These are phyloP conservation scores for Apiospora saccharicola DNA, from an alignment of 2,329 filamentous ascomycete species.

Conservation along the genomic window DNA sequence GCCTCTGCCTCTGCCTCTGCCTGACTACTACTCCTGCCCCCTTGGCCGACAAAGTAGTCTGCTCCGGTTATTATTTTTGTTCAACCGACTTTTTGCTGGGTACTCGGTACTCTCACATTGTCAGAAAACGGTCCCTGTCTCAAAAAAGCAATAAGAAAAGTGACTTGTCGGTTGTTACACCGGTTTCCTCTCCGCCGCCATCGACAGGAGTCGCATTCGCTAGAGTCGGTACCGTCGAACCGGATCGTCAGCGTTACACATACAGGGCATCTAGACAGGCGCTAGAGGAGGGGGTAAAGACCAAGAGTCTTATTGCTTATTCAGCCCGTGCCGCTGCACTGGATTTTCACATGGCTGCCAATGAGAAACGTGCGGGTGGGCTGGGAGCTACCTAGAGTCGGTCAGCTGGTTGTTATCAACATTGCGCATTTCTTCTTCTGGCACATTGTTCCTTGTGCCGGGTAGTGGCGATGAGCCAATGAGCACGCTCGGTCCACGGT, in stretches of 20 bases:
- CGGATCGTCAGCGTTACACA: slow-evolving; percentile 15
- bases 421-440: not conserved
- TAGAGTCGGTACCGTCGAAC: slow-evolving; percentile 3
- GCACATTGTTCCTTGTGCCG: not conserved
- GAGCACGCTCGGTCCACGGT: not conserved
- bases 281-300: not conserved
- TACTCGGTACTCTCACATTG: not conserved
- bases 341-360: not conserved
- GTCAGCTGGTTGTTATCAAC: not conserved
- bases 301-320: slow-evolving; percentile 9
- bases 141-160: not conserved
- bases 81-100: not conserved
- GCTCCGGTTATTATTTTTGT: not conserved
- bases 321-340: slow-evolving; percentile 19
- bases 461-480: not conserved
- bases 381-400: not conserved
- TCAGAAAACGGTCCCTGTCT: slow-evolving; percentile 8
- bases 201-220: not conserved
- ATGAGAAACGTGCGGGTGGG: not conserved
- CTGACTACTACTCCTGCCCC: no score
- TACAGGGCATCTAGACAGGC: not conserved
- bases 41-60: slow-evolving; percentile 4
- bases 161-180: not conserved
- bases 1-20: no score
- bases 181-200: not conserved